These are phyloP conservation scores for Durusdinium trenchii DNA, from an alignment of 73 alveolate genomes.

Conservation along the genomic window DNA sequence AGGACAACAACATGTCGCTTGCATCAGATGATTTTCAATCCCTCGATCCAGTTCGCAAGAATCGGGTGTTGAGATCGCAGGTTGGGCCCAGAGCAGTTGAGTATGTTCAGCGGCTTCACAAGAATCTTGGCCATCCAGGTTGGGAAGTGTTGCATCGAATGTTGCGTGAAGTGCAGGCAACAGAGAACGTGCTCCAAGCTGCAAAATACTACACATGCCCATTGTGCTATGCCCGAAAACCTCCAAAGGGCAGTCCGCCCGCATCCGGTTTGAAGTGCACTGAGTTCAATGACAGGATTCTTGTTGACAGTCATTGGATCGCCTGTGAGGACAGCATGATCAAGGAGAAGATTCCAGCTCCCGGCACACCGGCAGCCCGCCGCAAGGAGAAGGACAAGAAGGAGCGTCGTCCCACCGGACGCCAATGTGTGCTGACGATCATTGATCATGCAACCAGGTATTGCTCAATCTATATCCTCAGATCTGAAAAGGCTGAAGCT, in stretches of 20 bases:
- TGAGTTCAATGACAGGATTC: background rate
- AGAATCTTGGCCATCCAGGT: background rate
- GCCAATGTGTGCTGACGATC: constrained; percentile 4
- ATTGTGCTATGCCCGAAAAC: background rate
- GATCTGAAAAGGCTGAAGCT: background rate
- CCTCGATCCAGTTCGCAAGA: too few relatives aligned
- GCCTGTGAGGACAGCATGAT: background rate
- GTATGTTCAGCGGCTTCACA: constrained; percentile 35
- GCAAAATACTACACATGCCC: background rate
- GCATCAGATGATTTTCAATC: too few relatives aligned
- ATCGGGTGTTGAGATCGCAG: background rate
- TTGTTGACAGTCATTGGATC: background rate
- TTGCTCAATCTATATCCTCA: background rate
- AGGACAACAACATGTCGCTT: too few relatives aligned
- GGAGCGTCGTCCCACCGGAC: too few relatives aligned
- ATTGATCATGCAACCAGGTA: constrained; percentile 29
- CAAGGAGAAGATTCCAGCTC: background rate
- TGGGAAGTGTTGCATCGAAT: background rate
- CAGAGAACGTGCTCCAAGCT: background rate
- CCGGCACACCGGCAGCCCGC: background rate
- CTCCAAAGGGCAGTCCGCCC: background rate
- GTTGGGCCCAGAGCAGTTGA: background rate
- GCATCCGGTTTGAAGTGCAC: background rate
- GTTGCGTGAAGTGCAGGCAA: constrained; percentile 25
- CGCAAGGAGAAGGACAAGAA: background rate